Conservation (phyloP, 345 rosid genomes). For the Hibiscus tridactylites region DNA sequence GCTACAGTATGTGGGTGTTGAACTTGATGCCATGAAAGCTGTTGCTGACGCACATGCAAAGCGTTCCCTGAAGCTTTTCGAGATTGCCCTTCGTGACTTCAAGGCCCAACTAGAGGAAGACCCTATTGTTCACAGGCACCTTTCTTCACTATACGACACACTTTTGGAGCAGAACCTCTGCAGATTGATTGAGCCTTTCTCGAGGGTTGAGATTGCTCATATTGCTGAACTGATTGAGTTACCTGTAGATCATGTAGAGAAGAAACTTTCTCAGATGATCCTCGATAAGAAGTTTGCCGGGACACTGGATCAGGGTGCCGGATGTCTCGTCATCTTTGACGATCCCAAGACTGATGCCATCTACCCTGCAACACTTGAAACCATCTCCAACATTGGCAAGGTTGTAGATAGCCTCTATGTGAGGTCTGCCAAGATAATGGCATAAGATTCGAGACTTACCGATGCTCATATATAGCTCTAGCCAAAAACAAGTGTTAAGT, state of each 20-base stretch:
- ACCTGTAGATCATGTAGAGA: slow-evolving; percentile 77
- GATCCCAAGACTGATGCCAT: slow-evolving; percentile 88
- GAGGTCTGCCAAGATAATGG: slow-evolving; percentile 73
- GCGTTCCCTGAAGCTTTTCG: slow-evolving; percentile 77
- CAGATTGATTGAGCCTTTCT: slow-evolving; percentile 91
- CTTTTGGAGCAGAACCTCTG: slow-evolving; percentile 84
- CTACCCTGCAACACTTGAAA: slow-evolving; percentile 78
- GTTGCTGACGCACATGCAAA: slow-evolving; percentile 93
- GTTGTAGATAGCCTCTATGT: slow-evolving; percentile 94
- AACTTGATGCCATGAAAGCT: slow-evolving; percentile 92
- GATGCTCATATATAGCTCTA: not conserved
- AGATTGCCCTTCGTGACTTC: slow-evolving; percentile 69
- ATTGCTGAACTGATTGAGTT: slow-evolving; percentile 72
- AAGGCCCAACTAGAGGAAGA: slow-evolving; percentile 86
- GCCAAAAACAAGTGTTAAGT: not conserved
- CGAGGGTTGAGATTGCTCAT: slow-evolving; percentile 78
- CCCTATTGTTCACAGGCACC: slow-evolving; percentile 93
- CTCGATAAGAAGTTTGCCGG: slow-evolving; percentile 94
- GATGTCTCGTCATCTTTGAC: slow-evolving; percentile 83
- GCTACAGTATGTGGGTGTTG: slow-evolving; percentile 68
- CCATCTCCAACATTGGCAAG: slow-evolving; percentile 84
- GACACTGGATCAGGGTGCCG: slow-evolving; percentile 94
- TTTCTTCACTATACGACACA: slow-evolving; percentile 81
- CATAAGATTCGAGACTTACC: slow-evolving; percentile 7
- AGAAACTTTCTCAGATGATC: slow-evolving; percentile 92